Conservation (phyloP, 768 basidiomycete species). For the Trametes punicea region DNA sequence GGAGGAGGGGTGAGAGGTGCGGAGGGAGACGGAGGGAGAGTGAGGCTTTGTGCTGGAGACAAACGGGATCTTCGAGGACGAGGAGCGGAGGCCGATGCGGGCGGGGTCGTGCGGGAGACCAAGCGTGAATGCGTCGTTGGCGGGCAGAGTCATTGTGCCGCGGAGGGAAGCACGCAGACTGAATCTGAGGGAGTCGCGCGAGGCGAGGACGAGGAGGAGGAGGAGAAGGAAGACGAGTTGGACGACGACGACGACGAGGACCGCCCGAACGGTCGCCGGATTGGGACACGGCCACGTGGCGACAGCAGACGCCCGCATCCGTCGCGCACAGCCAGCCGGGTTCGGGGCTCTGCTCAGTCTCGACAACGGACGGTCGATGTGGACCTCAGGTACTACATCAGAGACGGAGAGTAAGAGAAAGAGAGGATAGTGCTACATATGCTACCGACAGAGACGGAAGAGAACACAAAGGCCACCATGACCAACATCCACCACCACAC, state of each 20-base stretch:
- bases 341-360: too few species aligned
- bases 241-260: background rate
- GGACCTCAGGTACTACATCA: too few species aligned
- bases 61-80: conserved; percentile 24
- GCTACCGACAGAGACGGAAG: background rate
- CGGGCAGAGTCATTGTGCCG: conserved; percentile 19
- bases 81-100: conserved; percentile 21
- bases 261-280: background rate
- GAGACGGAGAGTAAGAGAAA: too few species aligned
- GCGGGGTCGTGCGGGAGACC: conserved; percentile 21
- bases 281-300: background rate
- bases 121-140: conserved; percentile 27
- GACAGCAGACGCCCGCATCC: background rate
- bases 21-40: conserved; percentile 14
- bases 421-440: conserved; percentile 11
- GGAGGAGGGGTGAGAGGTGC: conserved; percentile 1
- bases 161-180: background rate
- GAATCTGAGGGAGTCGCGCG: background rate
- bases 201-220: background rate
- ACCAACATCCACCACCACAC: background rate
- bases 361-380: too few species aligned
- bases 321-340: background rate
- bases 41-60: conserved; percentile 16
- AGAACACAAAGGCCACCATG: background rate
- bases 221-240: background rate